Evolutionary conservation across 441 rosid species (phyloP).

Genomic region (Jatropha multifida): DNA sequence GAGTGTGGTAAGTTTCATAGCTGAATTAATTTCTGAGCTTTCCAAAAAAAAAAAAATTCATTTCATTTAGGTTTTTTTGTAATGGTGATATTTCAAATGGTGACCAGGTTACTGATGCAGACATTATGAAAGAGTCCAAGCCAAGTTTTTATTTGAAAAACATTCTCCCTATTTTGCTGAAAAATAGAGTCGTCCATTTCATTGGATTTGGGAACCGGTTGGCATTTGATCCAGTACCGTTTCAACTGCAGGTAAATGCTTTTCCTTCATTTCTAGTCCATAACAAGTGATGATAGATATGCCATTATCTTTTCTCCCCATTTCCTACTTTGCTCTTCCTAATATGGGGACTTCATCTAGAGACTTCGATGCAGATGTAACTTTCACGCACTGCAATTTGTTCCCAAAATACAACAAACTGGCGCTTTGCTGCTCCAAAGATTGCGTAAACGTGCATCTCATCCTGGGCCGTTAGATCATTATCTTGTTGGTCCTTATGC

Average conservation of each 20-base stretch:
- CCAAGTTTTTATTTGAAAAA: slow-evolving; percentile 82
- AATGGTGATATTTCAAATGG: slow-evolving; percentile 23
- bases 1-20: slow-evolving; percentile 68
- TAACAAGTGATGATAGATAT: slow-evolving; percentile 16
- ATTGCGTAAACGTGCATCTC: slow-evolving; percentile 52
- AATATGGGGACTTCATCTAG: slow-evolving; percentile 64
- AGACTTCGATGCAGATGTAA: slow-evolving; percentile 99
- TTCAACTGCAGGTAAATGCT: slow-evolving; percentile 74
- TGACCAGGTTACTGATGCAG: slow-evolving; percentile 72
- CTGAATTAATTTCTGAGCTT: slow-evolving; percentile 1
- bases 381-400: slow-evolving; percentile 76
- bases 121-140: slow-evolving; percentile 79
- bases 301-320: not conserved
- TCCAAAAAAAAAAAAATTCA: slow-evolving; percentile 10
- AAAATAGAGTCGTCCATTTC: slow-evolving; percentile 81
- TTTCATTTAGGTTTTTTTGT: not conserved
- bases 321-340: slow-evolving; percentile 35
- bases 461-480: slow-evolving; percentile 62
- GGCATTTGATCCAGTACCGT: slow-evolving; percentile 94
- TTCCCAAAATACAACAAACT: slow-evolving; percentile 85
- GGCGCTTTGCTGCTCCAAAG: slow-evolving; percentile 73
- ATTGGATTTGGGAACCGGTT: slow-evolving; percentile 93
- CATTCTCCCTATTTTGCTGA: slow-evolving; percentile 76
- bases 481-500: slow-evolving; percentile 73
- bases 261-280: slow-evolving; percentile 20